Base-by-base conservation (phyloP, 768 basidiomycete genomes). In the Hydnomerulius pinastri region DNA sequence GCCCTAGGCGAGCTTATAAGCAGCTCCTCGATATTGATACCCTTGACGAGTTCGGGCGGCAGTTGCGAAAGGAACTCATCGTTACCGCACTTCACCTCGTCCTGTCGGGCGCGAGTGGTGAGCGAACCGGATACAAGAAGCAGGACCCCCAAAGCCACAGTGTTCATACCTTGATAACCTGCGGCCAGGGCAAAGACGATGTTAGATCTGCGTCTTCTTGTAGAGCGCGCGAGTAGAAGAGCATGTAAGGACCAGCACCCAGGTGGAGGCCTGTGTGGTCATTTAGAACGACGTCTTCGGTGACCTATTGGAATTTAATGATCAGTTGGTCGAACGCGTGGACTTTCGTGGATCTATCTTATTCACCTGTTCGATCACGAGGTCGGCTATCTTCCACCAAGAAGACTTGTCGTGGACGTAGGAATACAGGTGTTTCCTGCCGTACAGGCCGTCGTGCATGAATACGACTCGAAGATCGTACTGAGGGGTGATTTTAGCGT, bases 311-410 rank as follows among this genome's bases (percentile, higher is more conserved):
- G 23, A 25, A 18, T 12, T n/a, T 39, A 47, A 36, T 44, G 33
- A 55, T 29, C 33, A 30, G 18, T 40, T 9, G 11, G 35, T 20
- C 8, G 3, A 18, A 10, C 23, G 32, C 4, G 20, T 33, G 8
- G 9, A 10, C 3, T 4, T 50, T 38, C 20, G 43, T 21, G 29
- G 6, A 32, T 13, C 10, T n/a, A n/a, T n/a, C n/a, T n/a, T 1
- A 8, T 15, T 41, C 51, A 83, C 90, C 77, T 87, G 80, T 1
- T 79, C 82, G 3, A 90, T 85, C 10, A 72, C 69, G 50, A 80
- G 79, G 58, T 91, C 91, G 7, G 86, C 75, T 2, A 83, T 86
- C 69, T 88, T 92, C 87, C 88, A 92, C 90, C 90, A 93, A 3
- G 64, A 68, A 5, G 77, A 83, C 37, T 80, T 76, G 24, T 64